These are phyloP conservation scores for Magnusiomyces clavatus DNA, from an alignment of 1,139 yeast genomes.

Conservation along the genomic window DNA sequence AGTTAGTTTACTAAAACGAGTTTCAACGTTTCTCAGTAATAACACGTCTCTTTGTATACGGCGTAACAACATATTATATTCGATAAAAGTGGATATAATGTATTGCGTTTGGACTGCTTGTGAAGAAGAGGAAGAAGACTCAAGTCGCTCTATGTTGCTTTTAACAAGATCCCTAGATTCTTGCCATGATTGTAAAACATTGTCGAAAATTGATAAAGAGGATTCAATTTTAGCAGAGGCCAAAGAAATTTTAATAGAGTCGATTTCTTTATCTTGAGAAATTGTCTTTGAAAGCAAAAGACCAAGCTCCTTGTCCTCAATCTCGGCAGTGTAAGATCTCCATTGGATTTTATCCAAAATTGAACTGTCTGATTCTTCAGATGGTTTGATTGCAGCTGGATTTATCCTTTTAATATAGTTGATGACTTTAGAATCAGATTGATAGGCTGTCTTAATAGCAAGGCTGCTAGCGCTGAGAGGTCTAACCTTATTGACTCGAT, in stretches of 20 bases:
- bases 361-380: constrained; percentile 18
- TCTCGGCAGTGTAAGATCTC: constrained; percentile 65
- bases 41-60: constrained; percentile 65
- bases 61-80: constrained; percentile 57
- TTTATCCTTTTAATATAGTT: constrained; percentile 17
- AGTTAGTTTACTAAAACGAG: constrained; percentile 26
- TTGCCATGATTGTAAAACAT: constrained; percentile 46
- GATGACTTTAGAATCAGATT: constrained; percentile 15
- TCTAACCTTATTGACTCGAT: constrained; percentile 33
- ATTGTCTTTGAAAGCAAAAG: constrained; percentile 39
- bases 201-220: constrained; percentile 36
- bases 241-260: constrained; percentile 19
- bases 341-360: constrained; percentile 44
- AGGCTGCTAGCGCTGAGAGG: constrained; percentile 27
- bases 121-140: constrained; percentile 36
- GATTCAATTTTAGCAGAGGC: constrained; percentile 25
- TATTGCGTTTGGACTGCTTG: constrained; percentile 55
- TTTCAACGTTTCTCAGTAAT: constrained; percentile 31
- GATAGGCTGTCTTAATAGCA: constrained; percentile 23
- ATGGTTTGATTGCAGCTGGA: constrained; percentile 18
- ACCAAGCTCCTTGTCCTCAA: constrained; percentile 68
- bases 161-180: constrained; percentile 47
- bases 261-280: constrained; percentile 19
- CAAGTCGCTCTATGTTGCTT: constrained; percentile 40
- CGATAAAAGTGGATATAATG: constrained; percentile 65